Evolutionary conservation across 169 alveolate genomes (phyloP).

Genomic region (Cryptosporidium xiaoi): DNA sequence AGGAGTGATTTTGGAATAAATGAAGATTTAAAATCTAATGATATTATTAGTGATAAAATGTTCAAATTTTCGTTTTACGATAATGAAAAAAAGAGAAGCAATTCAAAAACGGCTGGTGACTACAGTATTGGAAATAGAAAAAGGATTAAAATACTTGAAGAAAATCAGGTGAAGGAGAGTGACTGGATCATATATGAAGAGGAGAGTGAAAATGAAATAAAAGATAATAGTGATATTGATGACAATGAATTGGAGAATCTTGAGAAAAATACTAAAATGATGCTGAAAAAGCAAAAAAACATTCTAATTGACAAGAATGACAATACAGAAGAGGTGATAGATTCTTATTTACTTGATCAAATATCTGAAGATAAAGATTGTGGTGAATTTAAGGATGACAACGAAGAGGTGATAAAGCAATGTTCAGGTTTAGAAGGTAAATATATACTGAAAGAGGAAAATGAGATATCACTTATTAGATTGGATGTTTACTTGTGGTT

Average conservation of each 20-base stretch:
- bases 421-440: not conserved
- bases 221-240: not conserved
- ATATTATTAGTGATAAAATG: not conserved
- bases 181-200: conserved; percentile 52
- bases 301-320: not conserved
- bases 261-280: not conserved
- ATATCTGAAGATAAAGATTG: conserved; percentile 8
- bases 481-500: conserved; percentile 46
- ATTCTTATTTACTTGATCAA: conserved; percentile 3
- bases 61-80: conserved; percentile 2
- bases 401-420: not conserved
- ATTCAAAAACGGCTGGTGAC: too few relatives aligned
- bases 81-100: conserved; percentile 1
- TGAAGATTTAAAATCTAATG: not conserved
- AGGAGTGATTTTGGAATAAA: not conserved
- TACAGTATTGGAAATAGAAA: not conserved
- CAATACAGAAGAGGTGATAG: conserved; percentile 27
- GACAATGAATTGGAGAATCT: too few relatives aligned
- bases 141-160: conserved; percentile 28
- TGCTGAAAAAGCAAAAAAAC: not conserved
- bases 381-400: not conserved
- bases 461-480: not conserved
- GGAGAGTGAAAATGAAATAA: not conserved
- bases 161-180: conserved; percentile 47
- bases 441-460: not conserved